Evolutionary conservation across 1,284 basidiomycete species (phyloP), one percentile per base, ranked within the genome.

Genomic region (Pyrrhoderma lamaoense): DNA sequence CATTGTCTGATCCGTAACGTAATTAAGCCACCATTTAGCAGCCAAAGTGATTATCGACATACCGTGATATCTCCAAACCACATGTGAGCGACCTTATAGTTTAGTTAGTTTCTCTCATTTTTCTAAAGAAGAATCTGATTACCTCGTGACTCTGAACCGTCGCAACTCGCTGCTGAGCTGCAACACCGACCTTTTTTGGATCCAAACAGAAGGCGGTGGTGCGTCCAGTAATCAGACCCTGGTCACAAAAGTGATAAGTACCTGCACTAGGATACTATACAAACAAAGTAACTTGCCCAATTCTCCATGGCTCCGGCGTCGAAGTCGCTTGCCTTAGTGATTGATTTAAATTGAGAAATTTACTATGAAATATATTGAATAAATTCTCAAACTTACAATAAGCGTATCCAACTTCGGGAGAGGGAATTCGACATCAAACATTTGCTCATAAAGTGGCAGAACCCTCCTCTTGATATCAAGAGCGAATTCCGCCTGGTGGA

Each of bases 231-330:
- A 97, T 96, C 53, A 97, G 71, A 52, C 93, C 92, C 81, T 77
- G 42, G 45, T 42, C 11, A 9, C 54, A 43, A 25, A 42, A 7
- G n/a, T n/a, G 51, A 56, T 11, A 37, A 16, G 14, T 43, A 7
- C 35, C 19, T 31, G 39, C 19, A 36, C 8, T 16, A 42, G 2
- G 23, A 42, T 8, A 3, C 23, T n/a, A 31, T 11, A 50, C 13
- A 55, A 37, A 22, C 7, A 40, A 14, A 18, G n/a, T 21, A 18
- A 52, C 59, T 43, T 62, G 74, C 76, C 86, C 90, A 93, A 66
- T 96, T 96, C 71, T 97, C 93, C 93, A 94, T 95, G 2, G 92
- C 93, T 48, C 89, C 91, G 31, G 87, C 85, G 64, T 95, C 93
- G 59, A 95, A 95, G 65, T 95, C 91, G 55, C 79, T 80, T 4